Base-by-base conservation (phyloP, 352 stramenopile genomes). In the Elongisporangium undulatum region DNA sequence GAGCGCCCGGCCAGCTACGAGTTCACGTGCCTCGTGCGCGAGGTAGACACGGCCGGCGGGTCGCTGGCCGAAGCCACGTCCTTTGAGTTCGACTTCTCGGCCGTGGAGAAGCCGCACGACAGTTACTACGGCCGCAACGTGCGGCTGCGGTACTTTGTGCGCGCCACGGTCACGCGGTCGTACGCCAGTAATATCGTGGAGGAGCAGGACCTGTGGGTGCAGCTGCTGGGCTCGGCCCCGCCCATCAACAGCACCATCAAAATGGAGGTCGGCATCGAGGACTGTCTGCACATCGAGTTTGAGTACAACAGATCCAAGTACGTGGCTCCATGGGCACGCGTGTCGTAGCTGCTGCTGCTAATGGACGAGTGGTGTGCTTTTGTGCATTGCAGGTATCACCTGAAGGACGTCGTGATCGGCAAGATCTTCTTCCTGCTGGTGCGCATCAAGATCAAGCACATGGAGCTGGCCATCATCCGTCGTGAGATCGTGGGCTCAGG, bases 231-330 rank as follows among this genome's bases (percentile, higher is more conserved):
- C 10, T 52, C 59, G 0, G 63, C 77, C 56, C 94, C 95, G 9
- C 75, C 82, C 38, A 68, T 96, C 57, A 94, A 97, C 71, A 89
- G 94, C 64, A 81, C 90, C 15, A 98, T 99, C 59, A 98, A 99
- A 77, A 98, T 99, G 95, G 97, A 99, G 62, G 92, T 98, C 26
- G 97, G 97, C 17, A 99, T 99, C 69, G 97, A 99, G 79, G 97
- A 99, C 58, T 99, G 97, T 81, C 84, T 99, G 24, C 97, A 99
- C 68, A 98, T 99, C 71, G 97, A 99, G 84, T 99, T 99, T 68
- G 91, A 99, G 71, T 99, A 98, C 75, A 89, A 99, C 68, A 97
- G 97, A 63, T 85, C 92, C 51, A 92, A 89, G 64, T 99, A 98
- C 77, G 59, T 58, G 9, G 1, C 4, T 23, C 19, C 20, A 29